These are phyloP conservation scores for Epithemia pelagica DNA, from an alignment of 108 stramenopile genomes.

Conservation along the genomic window DNA sequence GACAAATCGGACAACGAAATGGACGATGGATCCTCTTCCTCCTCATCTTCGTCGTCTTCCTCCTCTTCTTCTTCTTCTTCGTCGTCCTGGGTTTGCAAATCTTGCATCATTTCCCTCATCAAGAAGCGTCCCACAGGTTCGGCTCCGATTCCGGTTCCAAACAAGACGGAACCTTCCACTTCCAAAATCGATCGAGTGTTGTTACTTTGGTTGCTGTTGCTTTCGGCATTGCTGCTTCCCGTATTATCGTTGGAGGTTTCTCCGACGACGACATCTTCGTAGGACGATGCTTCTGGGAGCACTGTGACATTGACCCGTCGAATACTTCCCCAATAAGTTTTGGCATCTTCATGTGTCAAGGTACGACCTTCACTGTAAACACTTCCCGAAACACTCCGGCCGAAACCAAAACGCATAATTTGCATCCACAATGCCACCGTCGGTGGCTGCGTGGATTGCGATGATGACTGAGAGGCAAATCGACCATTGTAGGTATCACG, in stretches of 20 bases:
- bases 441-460: background rate
- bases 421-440: slow-evolving; percentile 59
- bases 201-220: slow-evolving; percentile 26
- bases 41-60: too few species aligned
- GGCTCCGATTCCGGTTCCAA: slow-evolving; percentile 71
- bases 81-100: background rate
- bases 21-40: too few species aligned
- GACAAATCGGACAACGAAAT: too few species aligned
- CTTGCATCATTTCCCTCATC: slow-evolving; percentile 56
- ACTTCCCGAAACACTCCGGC: slow-evolving; percentile 67
- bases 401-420: slow-evolving; percentile 77
- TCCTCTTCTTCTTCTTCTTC: background rate
- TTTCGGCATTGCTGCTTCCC: background rate
- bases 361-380: slow-evolving; percentile 65
- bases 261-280: slow-evolving; percentile 14
- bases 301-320: slow-evolving; percentile 1
- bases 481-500: slow-evolving; percentile 48
- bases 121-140: slow-evolving; percentile 59
- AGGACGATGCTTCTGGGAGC: background rate
- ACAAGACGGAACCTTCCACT: slow-evolving; percentile 58
- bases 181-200: slow-evolving; percentile 29
- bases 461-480: background rate
- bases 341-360: slow-evolving; percentile 63
- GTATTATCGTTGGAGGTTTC: slow-evolving; percentile 1
- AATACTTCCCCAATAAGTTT: slow-evolving; percentile 72